Base-by-base conservation (phyloP, 2,329 filamentous ascomycete genomes). In the Alternaria ventricosa region DNA sequence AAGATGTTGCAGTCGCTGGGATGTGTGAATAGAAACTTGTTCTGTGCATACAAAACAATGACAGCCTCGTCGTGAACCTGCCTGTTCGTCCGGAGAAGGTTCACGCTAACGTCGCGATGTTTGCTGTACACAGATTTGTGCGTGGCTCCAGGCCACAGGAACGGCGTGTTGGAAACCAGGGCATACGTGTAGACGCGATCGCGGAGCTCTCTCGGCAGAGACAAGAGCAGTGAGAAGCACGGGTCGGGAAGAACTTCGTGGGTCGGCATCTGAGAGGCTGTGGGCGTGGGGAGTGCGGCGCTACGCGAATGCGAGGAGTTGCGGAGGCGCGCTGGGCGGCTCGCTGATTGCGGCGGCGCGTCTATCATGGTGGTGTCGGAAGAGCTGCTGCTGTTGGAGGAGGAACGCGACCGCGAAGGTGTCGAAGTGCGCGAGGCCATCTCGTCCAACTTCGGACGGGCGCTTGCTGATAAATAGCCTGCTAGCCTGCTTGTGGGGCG, bases 1-100 rank as follows among this genome's bases (percentile, higher is more conserved):
- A 81, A 81, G 65, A 81, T 76, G 69, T 78, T 81, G 66, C 75
- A 78, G 60, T 81, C 79, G 54, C 74, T 78, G 7, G 79, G 79
- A 55, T 81, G 79, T 5, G 71, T 74, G 71, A 81, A 81, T 56
- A 78, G 67, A 59, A 81, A 79, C 51, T 74, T 77, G 70, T 81
- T 81, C 18, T 55, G 55, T 12, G 70, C 58, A 66, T 81, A 81
- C n/a, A 81, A 71, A 13, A 80, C 62, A 0, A 75, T 72, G 5
- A 71, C 72, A 5, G 78, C 74, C 55, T 81, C 79, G 12, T 65
- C 58, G 64, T 79, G 71, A 25, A 81, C 67, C 53, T 77, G 74
- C 10, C 64, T 68, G 58, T 67, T 75, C 11, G 69, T 64, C 9
- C 64, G 72, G 13, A 81, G 68, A 10, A 81, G 76, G 25, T 57